Conservation (phyloP, 306 rosid genomes). For the Senna siamea region DNA sequence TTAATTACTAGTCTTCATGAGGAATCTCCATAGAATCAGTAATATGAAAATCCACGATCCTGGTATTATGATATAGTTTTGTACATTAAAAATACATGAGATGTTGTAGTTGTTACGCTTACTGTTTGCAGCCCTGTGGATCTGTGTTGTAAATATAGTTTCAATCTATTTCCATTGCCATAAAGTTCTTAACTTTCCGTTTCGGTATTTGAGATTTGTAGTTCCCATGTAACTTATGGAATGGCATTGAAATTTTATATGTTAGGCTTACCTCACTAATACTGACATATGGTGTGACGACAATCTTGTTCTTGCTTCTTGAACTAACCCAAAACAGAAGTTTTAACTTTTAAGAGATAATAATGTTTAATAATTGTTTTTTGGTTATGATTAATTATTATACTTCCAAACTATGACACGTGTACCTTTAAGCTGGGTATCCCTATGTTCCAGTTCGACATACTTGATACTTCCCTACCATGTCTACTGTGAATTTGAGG, state of each 20-base stretch:
- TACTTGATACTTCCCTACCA: not conserved
- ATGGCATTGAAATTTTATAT: not conserved
- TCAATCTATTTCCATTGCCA: not conserved
- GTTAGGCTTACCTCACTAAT: not conserved
- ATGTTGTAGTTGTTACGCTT: not conserved
- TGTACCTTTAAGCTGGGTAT: no score
- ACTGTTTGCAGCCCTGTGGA: slow-evolving; percentile 25
- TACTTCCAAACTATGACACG: no score
- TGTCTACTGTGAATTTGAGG: no score
- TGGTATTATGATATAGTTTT: slow-evolving; percentile 30
- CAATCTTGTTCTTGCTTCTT: not conserved
- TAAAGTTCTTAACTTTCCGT: not conserved
- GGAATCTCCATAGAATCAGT: not conserved
- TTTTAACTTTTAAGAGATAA: not conserved
- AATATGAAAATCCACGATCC: not conserved
- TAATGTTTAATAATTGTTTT: not conserved
- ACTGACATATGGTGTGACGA: not conserved
- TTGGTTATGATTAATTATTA: not conserved
- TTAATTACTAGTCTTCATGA: not conserved
- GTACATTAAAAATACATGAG: slow-evolving; percentile 33
- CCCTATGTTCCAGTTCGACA: no score
- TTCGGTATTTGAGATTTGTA: not conserved
- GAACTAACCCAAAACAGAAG: not conserved
- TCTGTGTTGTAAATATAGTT: slow-evolving; percentile 26
- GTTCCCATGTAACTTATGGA: not conserved